Evolutionary conservation across 192 early-diverging fungal genomes (phyloP).

Genomic region (Umbelopsis sp.): DNA sequence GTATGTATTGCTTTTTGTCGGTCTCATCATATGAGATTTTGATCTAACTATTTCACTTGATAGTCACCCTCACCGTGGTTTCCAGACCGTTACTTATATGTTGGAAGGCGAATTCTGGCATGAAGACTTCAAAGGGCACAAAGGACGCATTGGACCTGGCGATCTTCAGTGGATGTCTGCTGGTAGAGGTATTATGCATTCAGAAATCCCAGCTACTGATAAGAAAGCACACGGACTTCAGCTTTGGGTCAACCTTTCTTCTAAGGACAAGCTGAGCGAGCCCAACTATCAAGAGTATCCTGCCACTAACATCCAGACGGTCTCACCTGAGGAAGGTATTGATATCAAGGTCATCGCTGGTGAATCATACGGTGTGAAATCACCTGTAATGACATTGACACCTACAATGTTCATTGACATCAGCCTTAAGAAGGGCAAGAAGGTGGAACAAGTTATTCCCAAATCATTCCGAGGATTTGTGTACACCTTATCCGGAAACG

Average conservation of each 20-base stretch:
- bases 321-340: constrained; percentile 49
- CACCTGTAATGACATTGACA: constrained; percentile 71
- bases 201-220: constrained; percentile 63
- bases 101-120: constrained; percentile 69
- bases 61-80: constrained; percentile 81
- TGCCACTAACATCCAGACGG: constrained; percentile 65
- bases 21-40: too few species aligned
- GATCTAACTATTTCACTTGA: constrained; percentile 37
- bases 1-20: too few species aligned
- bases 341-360: constrained; percentile 88
- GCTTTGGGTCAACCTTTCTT: constrained; percentile 79
- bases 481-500: constrained; percentile 60
- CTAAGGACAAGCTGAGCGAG: constrained; percentile 69
- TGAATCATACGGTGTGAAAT: constrained; percentile 68
- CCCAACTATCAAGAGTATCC: constrained; percentile 76
- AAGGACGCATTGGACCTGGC: constrained; percentile 65
- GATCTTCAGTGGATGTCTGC: constrained; percentile 75
- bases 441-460: constrained; percentile 58
- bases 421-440: constrained; percentile 57
- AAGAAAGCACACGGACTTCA: constrained; percentile 56
- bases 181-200: constrained; percentile 60
- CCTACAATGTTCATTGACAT: constrained; percentile 85
- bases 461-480: constrained; percentile 58
- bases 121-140: constrained; percentile 77
- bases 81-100: constrained; percentile 79